Evolutionary conservation across 805 yeast genomes (phyloP).

Genomic region (Yarrowia sp.): DNA sequence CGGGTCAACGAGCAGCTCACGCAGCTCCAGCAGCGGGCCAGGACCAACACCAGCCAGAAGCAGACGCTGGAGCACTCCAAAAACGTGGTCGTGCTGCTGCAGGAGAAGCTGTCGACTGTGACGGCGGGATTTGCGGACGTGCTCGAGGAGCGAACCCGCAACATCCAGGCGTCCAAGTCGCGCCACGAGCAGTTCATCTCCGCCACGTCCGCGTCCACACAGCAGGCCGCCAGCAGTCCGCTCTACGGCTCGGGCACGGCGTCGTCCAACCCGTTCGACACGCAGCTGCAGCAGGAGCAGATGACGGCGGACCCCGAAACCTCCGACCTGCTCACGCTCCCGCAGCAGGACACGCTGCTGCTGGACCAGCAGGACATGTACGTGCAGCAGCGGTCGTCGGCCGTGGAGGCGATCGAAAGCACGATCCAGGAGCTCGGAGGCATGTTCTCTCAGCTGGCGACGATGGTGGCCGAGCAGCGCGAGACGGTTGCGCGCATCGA

Average conservation of each 20-base stretch:
- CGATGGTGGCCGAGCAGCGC: slow-evolving; percentile 97
- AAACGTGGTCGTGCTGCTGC: slow-evolving; percentile 82
- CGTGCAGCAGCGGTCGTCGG: slow-evolving; percentile 77
- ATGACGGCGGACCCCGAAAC: slow-evolving; percentile 38
- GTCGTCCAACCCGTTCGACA: slow-evolving; percentile 21
- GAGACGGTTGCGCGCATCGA: slow-evolving; percentile 95
- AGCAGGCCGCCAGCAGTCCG: slow-evolving; percentile 29
- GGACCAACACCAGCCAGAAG: slow-evolving; percentile 45
- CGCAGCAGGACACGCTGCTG: slow-evolving; percentile 82
- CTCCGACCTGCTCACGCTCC: slow-evolving; percentile 60
- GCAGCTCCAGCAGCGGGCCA: slow-evolving; percentile 54
- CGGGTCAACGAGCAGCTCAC: slow-evolving; percentile 70
- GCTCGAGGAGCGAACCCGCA: slow-evolving; percentile 79
- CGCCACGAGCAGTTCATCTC: slow-evolving; percentile 84
- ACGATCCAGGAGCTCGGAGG: slow-evolving; percentile 96
- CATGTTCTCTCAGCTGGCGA: slow-evolving; percentile 88
- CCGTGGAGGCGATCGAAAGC: slow-evolving; percentile 95
- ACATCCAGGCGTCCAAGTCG: slow-evolving; percentile 73
- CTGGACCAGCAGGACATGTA: slow-evolving; percentile 80
- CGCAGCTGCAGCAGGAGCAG: slow-evolving; percentile 34
- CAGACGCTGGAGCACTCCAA: slow-evolving; percentile 73
- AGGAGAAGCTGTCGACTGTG: slow-evolving; percentile 86
- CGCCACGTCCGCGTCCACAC: slow-evolving; percentile 38
- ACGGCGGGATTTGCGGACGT: slow-evolving; percentile 89
- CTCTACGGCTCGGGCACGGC: slow-evolving; percentile 28